Evolutionary conservation across 805 yeast genomes (phyloP).

Genomic region (Yarrowia phangngaensis): DNA sequence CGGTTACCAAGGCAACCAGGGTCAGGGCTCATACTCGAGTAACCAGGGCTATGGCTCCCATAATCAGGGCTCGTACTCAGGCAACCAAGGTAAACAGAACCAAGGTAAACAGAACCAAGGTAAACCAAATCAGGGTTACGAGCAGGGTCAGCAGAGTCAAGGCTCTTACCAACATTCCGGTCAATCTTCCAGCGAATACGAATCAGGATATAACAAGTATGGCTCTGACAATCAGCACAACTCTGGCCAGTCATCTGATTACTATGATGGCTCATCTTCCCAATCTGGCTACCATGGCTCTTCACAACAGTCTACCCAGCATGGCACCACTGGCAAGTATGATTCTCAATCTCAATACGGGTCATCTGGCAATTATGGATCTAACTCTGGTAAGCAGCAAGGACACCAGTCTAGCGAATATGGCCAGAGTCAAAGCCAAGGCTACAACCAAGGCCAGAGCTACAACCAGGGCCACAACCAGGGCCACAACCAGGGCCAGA

Average conservation of each 20-base stretch:
- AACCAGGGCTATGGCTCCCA: not conserved
- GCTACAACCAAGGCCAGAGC: not conserved
- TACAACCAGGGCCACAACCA: conserved; percentile 2
- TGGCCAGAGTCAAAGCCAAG: conserved; percentile 3
- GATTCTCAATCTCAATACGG: not conserved
- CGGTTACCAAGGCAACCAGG: not conserved
- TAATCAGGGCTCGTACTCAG: conserved; percentile 3
- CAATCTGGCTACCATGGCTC: not conserved
- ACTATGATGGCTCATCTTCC: not conserved
- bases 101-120: conserved; percentile 1
- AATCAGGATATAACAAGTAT: not conserved
- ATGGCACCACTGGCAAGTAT: conserved; percentile 1
- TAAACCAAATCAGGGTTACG: not conserved
- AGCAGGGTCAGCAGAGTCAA: too few species aligned
- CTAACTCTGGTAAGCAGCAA: too few species aligned
- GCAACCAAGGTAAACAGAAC: not conserved
- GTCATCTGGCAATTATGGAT: not conserved
- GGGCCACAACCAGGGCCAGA: not conserved
- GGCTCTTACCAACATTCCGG: not conserved
- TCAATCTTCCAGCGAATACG: conserved; percentile 3
- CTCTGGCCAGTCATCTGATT: not conserved
- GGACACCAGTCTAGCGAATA: too few species aligned
- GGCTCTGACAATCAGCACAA: not conserved
- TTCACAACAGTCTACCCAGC: not conserved
- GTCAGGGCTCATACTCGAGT: not conserved